Percentiles rank a stretch among this genome's conserved stretches.
phyloP scores from a whole-genome alignment of 2,329 filamentous ascomycete species.

The Plenodomus biglobosus region DNA sequence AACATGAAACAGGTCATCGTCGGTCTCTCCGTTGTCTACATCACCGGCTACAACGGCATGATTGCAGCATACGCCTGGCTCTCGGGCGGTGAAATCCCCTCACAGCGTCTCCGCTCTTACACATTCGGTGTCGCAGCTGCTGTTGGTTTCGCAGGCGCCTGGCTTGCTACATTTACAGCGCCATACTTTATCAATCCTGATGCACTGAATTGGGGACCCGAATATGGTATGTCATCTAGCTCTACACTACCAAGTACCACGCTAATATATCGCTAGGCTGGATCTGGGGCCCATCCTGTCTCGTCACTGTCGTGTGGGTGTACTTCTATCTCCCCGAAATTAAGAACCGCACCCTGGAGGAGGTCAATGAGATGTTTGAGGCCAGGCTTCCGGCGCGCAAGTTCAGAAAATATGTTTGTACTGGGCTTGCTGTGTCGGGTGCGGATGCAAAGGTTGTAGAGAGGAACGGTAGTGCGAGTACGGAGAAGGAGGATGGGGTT shows the following conservation, averaged over 20 bases:
- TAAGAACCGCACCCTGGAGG: slow-evolving; percentile 45
- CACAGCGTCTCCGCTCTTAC: slow-evolving; percentile 59
- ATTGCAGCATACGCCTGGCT: slow-evolving; percentile 61
- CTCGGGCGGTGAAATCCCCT: slow-evolving; percentile 59
- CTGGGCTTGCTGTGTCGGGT: slow-evolving; percentile 18
- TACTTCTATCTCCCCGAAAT: slow-evolving; percentile 39
- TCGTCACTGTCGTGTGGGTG: slow-evolving; percentile 39
- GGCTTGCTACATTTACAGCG: slow-evolving; percentile 59
- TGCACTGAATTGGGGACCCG: slow-evolving; percentile 60
- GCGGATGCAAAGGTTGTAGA: slow-evolving; percentile 14
- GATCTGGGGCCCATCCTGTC: slow-evolving; percentile 44
- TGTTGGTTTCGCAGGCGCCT: slow-evolving; percentile 58
- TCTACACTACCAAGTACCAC: neutral
- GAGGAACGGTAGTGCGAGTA: slow-evolving; percentile 9
- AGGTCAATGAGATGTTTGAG: slow-evolving; percentile 41
- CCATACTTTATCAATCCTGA: slow-evolving; percentile 63
- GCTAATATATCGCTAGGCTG: slow-evolving; percentile 19
- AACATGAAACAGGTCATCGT: slow-evolving; percentile 47
- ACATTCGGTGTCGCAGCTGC: slow-evolving; percentile 59
- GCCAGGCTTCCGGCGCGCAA: slow-evolving; percentile 31
- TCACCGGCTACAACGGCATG: slow-evolving; percentile 57
- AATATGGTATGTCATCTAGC: slow-evolving; percentile 45
- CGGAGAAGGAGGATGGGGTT: slow-evolving; percentile 21
- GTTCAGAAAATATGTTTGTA: slow-evolving; percentile 38
- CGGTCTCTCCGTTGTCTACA: slow-evolving; percentile 57